These are phyloP conservation scores for Fusarium drepaniforme DNA, from an alignment of 2,329 filamentous ascomycete species.

Conservation along the genomic window DNA sequence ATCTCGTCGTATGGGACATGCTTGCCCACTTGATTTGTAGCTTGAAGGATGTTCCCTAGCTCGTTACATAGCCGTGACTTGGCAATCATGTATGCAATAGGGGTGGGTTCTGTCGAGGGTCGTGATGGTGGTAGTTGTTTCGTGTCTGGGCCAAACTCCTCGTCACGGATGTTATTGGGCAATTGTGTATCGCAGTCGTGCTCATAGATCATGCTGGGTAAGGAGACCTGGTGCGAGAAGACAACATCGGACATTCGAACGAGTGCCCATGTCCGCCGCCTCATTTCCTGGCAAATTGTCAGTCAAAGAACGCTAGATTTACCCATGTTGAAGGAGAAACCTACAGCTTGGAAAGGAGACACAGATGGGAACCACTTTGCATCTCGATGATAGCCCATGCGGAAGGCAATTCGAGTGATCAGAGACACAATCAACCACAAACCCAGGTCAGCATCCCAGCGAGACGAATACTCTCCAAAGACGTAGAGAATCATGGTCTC, in stretches of 20 bases:
- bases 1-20: slow-evolving; percentile 74
- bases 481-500: slow-evolving; percentile 83
- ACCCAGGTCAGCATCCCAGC: slow-evolving; percentile 79
- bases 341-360: slow-evolving; percentile 77
- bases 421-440: slow-evolving; percentile 70
- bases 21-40: slow-evolving; percentile 67
- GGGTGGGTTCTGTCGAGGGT: slow-evolving; percentile 77
- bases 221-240: slow-evolving; percentile 80
- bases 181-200: slow-evolving; percentile 81
- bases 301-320: slow-evolving; percentile 4
- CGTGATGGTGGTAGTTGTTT: slow-evolving; percentile 76
- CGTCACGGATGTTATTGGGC: slow-evolving; percentile 84
- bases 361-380: slow-evolving; percentile 79
- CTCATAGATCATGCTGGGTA: slow-evolving; percentile 77
- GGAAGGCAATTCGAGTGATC: slow-evolving; percentile 69
- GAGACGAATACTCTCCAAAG: slow-evolving; percentile 79
- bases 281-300: slow-evolving; percentile 71
- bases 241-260: slow-evolving; percentile 80
- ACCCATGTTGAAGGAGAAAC: slow-evolving; percentile 39
- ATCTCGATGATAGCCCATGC: slow-evolving; percentile 85
- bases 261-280: slow-evolving; percentile 75
- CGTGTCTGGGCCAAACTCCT: slow-evolving; percentile 79
- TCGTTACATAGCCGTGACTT: slow-evolving; percentile 77
- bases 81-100: slow-evolving; percentile 82
- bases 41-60: slow-evolving; percentile 79